Evolutionary conservation across 2,329 filamentous ascomycete species (phyloP), one percentile per base, ranked within the genome.

Genomic region (Beauveria australis): DNA sequence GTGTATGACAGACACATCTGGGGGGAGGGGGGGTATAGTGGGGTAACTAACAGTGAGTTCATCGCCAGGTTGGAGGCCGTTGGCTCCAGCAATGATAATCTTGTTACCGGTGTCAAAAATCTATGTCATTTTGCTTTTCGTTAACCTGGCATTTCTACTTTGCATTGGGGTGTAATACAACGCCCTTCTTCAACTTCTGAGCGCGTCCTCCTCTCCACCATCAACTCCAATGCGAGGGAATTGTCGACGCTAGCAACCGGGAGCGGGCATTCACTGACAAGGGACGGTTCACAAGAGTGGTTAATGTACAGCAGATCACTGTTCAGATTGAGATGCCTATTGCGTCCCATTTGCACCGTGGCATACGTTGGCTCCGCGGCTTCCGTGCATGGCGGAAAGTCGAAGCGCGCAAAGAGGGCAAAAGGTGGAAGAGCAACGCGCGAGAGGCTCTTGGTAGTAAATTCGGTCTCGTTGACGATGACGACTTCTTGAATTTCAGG

Each of bases 301-400:
- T 88, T 88, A 65, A 87, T 84, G 72, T 87, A 88, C 51, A 88
- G 71, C 68, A 88, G 69, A 67, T 88, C 85, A 67, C 81, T 86
- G 74, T 88, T 88, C 48, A 88, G 75, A 67, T 83, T 80, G 66
- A 88, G 72, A 69, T 88, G 85, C 61, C 74, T 74, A 65, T 81
- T 71, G 59, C 74, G 74, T 62, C 78, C 81, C 63, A 80, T 80
- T 73, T 88, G 85, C 28, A 88, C 84, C 2, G 85, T 87, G 33
- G 84, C 82, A 66, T 88, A 88, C 12, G 82, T 86, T 3, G 83
- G 77, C 63, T 79, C 76, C 3, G 76, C 71, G 55, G 81, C 80
- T n/a, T 75, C 69, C 19, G 80, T 82, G 68, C 84, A 84, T 3
- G 85, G 81, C 43, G 88, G 86, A 65, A 87, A 88, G 43, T 76